Percentiles rank a stretch among this genome's conserved stretches.
phyloP scores from a whole-genome alignment of 176 grass and related monocot species.

The Coix lacrymajobi region DNA sequence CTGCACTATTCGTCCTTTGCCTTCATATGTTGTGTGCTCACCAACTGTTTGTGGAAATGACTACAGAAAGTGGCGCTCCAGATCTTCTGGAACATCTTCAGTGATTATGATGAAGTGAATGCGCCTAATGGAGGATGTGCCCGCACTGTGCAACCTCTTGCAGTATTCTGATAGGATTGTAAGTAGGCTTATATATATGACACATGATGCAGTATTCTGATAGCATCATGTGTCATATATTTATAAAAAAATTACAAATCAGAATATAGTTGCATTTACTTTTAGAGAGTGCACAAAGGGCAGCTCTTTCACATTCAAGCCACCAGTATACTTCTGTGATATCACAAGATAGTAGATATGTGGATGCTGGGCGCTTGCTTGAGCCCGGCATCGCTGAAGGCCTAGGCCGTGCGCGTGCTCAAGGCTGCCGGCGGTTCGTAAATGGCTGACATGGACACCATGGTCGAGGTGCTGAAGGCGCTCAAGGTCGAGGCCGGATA shows the following conservation, averaged over 20 bases:
- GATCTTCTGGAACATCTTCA: slow-evolving; percentile 28
- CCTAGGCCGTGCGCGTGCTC: too few species aligned
- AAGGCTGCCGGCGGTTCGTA: too few species aligned
- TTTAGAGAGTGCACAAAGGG: neutral
- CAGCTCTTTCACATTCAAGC: neutral
- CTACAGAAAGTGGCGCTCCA: slow-evolving; percentile 35
- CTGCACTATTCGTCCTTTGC: neutral
- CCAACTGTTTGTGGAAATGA: slow-evolving; percentile 23
- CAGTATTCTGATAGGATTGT: slow-evolving; percentile 34
- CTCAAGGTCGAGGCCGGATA: too few species aligned
- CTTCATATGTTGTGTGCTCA: neutral
- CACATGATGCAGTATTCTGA: too few species aligned
- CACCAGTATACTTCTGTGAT: neutral
- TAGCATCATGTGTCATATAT: neutral
- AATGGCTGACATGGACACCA: too few species aligned
- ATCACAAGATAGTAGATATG: neutral
- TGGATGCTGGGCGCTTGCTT: too few species aligned
- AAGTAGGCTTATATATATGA: neutral
- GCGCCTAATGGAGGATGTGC: slow-evolving; percentile 37
- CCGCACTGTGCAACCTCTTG: slow-evolving; percentile 44
- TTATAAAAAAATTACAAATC: neutral
- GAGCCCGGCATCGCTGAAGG: too few species aligned
- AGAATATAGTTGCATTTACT: neutral
- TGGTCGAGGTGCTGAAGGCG: too few species aligned
- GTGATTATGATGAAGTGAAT: neutral